These are phyloP conservation scores for Corynespora cassiicola DNA, from an alignment of 2,329 filamentous ascomycete genomes.

Conservation along the genomic window DNA sequence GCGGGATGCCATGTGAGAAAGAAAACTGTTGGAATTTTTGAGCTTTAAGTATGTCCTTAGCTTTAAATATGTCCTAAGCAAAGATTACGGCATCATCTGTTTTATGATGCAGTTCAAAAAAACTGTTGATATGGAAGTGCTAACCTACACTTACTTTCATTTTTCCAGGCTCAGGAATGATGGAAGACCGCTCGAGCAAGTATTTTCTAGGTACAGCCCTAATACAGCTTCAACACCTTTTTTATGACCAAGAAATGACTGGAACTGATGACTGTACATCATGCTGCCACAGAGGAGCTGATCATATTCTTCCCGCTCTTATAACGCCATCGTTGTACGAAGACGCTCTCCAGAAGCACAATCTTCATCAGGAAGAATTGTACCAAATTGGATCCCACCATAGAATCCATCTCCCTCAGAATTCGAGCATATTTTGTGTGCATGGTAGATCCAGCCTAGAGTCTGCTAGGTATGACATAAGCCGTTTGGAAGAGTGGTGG, in stretches of 20 bases:
- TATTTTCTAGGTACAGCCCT: constrained; percentile 15
- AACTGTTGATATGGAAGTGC: constrained; percentile 3
- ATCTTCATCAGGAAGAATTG: constrained; percentile 3
- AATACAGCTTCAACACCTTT: constrained; percentile 10
- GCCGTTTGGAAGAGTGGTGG: constrained; percentile 11
- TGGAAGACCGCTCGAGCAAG: constrained; percentile 5
- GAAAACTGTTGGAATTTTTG: too few species aligned
- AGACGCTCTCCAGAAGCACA: neutral
- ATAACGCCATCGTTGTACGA: constrained; percentile 1
- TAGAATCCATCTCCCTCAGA: constrained; percentile 7
- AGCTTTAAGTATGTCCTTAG: too few species aligned
- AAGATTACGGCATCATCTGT: too few species aligned
- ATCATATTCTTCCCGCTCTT: constrained; percentile 16
- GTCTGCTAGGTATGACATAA: constrained; percentile 2
- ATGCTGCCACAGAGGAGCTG: constrained; percentile 12
- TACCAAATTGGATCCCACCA: constrained; percentile 9
- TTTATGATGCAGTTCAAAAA: constrained; percentile 5
- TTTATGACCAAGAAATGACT: constrained; percentile 8
- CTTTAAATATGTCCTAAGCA: too few species aligned
- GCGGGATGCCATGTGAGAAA: constrained; percentile 5
- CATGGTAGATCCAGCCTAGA: constrained; percentile 15
- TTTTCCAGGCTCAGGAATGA: too few species aligned
- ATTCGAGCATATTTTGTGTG: constrained; percentile 12
- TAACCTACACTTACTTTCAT: constrained; percentile 2
- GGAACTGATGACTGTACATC: constrained; percentile 9